Conservation (phyloP, 2,329 filamentous ascomycete genomes). For the Dothideomycetidae sp. region DNA sequence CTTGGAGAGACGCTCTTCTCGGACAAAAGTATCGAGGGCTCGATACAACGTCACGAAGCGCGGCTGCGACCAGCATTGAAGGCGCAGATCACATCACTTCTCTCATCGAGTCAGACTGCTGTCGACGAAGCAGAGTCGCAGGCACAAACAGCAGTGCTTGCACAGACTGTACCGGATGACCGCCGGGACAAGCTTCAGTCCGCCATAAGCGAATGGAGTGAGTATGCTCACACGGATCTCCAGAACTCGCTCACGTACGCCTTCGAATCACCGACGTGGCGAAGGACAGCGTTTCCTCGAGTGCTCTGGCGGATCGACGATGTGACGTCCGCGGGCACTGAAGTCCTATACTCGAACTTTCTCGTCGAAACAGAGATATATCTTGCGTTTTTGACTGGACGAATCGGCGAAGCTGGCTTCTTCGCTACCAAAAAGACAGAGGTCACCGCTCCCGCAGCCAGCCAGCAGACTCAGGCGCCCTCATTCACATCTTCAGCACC, state of each 20-base stretch:
- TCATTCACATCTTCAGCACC: not conserved
- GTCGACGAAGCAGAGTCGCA: slow-evolving; percentile 33
- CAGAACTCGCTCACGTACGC: slow-evolving; percentile 65
- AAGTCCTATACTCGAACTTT: slow-evolving; percentile 65
- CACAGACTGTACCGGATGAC: slow-evolving; percentile 28
- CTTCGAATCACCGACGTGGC: slow-evolving; percentile 64
- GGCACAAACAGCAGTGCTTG: slow-evolving; percentile 25
- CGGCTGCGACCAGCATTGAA: slow-evolving; percentile 51
- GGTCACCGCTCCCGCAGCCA: not conserved
- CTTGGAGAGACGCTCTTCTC: slow-evolving; percentile 18
- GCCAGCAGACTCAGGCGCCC: not conserved
- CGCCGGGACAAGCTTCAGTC: slow-evolving; percentile 39
- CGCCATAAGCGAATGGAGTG: slow-evolving; percentile 57
- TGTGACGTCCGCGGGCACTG: slow-evolving; percentile 65
- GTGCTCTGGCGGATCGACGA: slow-evolving; percentile 92
- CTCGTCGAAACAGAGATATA: slow-evolving; percentile 64
- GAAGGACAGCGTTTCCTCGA: slow-evolving; percentile 81
- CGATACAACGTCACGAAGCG: not conserved
- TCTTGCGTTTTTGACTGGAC: slow-evolving; percentile 69
- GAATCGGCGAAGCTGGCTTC: slow-evolving; percentile 52
- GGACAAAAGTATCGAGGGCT: slow-evolving; percentile 5
- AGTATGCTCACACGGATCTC: slow-evolving; percentile 68
- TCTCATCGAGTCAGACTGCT: slow-evolving; percentile 39
- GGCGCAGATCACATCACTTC: slow-evolving; percentile 51
- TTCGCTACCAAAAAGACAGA: slow-evolving; percentile 12